Base-by-base conservation (phyloP, 176 grass and related monocot species). In the Oryza longistaminata region DNA sequence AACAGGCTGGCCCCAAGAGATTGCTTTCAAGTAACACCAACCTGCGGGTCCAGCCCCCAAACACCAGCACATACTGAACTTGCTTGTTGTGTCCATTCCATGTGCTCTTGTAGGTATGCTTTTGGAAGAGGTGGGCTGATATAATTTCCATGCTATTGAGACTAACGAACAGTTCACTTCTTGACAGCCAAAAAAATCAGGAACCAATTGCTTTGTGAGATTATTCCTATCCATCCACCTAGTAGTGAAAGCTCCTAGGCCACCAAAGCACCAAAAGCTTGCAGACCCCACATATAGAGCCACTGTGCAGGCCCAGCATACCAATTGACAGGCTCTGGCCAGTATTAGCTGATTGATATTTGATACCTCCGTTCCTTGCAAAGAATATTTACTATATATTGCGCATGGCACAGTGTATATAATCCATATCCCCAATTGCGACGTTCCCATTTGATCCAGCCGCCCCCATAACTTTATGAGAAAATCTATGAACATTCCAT, bases 21-120 rank as follows among this genome's bases (percentile, higher is more conserved):
- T 70, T 39, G 49, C 70, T 81, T 75, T 10, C 60, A 74, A 88
- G 61, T 50, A 85, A 77, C 29, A 46, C 53, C 66, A 85, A 26
- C 24, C 11, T 72, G 76, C 9, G 10, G 76, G 70, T 50, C 83
- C 73, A 77, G 33, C 11, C 3, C 2, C 71, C 64, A 70, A 84
- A 45, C 0, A 16, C 46, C 50, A 61, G 35, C 4, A 80, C 11
- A 53, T 2, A 7, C 15, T 86, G 70, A 55, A 53, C 42, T 67
- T 66, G n/a, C 27, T 33, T 35, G 64, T 13, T 29, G 21, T 33
- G 78, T 12, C 5, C 9, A 52, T 65, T 73, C 17, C 67, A 79
- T 86, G 85, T 58, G 45, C 16, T 42, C 9, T 74, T 53, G 42
- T 9, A 46, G 7, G 44, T 52, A 67, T 40, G 15, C 44, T 42